These are phyloP conservation scores for Blumeriella jaapii DNA, from an alignment of 2,329 filamentous ascomycete species.

Conservation along the genomic window DNA sequence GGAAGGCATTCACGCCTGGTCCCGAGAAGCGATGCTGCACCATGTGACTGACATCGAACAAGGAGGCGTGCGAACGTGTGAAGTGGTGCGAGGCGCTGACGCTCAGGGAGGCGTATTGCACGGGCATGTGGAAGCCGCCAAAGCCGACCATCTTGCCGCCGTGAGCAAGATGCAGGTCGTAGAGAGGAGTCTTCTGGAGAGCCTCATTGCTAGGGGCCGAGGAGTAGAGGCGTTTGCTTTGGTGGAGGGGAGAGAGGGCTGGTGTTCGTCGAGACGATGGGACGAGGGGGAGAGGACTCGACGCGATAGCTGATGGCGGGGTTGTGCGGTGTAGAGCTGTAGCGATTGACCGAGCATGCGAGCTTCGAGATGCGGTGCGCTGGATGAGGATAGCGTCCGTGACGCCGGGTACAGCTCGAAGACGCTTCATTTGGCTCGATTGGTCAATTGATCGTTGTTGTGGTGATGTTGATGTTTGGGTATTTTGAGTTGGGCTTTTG, in stretches of 20 bases:
- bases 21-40: slow-evolving; percentile 80
- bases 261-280: slow-evolving; percentile 4
- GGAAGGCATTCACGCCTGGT: slow-evolving; percentile 65
- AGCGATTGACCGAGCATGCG: slow-evolving; percentile 20
- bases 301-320: neutral
- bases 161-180: slow-evolving; percentile 64
- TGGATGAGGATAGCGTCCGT: slow-evolving; percentile 11
- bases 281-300: slow-evolving; percentile 7
- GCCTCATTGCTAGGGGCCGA: slow-evolving; percentile 15
- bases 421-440: slow-evolving; percentile 25
- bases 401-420: slow-evolving; percentile 19
- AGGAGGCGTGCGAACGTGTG: slow-evolving; percentile 74
- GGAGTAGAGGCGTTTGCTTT: slow-evolving; percentile 15
- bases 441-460: slow-evolving; percentile 16
- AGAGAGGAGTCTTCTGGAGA: slow-evolving; percentile 58
- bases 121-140: slow-evolving; percentile 83
- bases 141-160: slow-evolving; percentile 96
- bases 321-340: slow-evolving; percentile 14
- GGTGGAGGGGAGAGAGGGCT: neutral
- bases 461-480: no score
- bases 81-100: slow-evolving; percentile 81
- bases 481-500: no score
- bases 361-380: slow-evolving; percentile 10
- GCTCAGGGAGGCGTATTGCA: slow-evolving; percentile 70
- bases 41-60: slow-evolving; percentile 98